These are phyloP conservation scores for Pseudotulostoma volvatum DNA, from an alignment of 495 filamentous ascomycete species.

Conservation along the genomic window DNA sequence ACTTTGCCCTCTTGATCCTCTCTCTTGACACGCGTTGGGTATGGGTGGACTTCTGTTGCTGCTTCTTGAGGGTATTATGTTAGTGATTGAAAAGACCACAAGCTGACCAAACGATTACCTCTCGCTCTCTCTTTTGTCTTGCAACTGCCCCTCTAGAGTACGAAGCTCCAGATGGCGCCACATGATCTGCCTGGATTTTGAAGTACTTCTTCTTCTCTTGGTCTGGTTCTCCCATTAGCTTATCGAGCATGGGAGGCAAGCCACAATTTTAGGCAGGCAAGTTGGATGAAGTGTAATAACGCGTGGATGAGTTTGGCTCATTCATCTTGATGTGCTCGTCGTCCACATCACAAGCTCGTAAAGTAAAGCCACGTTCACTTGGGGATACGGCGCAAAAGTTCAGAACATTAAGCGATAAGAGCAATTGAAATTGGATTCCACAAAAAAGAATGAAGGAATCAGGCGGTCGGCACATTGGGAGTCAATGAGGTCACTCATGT, in stretches of 20 bases:
- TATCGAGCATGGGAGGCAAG: neutral
- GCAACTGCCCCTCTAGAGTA: slow-evolving; percentile 34
- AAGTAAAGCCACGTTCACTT: neutral
- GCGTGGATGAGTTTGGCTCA: too few relatives aligned
- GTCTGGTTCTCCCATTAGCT: slow-evolving; percentile 17
- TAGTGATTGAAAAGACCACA: neutral
- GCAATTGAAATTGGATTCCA: neutral
- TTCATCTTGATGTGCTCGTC: too few relatives aligned
- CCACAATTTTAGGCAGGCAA: too few relatives aligned
- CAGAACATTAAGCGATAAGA: neutral
- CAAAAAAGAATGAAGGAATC: neutral
- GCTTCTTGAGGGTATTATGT: slow-evolving; percentile 7
- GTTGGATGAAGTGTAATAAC: too few relatives aligned
- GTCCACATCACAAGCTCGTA: too few relatives aligned
- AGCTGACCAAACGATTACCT: slow-evolving; percentile 12
- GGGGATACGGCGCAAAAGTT: neutral
- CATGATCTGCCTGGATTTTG: slow-evolving; percentile 34
- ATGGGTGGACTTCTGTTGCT: slow-evolving; percentile 13
- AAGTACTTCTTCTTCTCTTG: slow-evolving; percentile 42
- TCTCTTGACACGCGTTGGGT: slow-evolving; percentile 17
- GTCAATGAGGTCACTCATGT: neutral
- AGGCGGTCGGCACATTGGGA: too few relatives aligned
- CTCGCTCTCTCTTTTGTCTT: slow-evolving; percentile 19
- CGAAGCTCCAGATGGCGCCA: slow-evolving; percentile 23
- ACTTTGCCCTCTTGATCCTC: slow-evolving; percentile 17